Conservation (phyloP, 2,329 filamentous ascomycete genomes). For the Amphichorda felina region DNA sequence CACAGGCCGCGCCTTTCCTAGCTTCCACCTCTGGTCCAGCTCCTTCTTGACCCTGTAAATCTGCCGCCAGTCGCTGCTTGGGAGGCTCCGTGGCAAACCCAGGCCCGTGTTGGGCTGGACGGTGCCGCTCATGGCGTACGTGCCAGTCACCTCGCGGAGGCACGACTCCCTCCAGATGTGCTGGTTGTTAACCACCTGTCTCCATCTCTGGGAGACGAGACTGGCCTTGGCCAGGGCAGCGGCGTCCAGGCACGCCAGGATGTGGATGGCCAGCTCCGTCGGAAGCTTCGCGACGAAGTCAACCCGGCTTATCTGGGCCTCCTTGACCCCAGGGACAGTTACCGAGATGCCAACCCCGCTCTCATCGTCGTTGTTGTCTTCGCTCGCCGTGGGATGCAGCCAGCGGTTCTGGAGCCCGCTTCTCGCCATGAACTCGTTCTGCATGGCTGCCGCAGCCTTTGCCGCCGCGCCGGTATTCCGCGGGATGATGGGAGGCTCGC, state of each 20-base stretch:
- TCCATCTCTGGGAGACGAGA: conserved; percentile 40
- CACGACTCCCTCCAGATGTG: conserved; percentile 56
- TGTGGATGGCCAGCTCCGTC: conserved; percentile 44
- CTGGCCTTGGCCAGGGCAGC: conserved; percentile 34
- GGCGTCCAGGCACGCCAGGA: conserved; percentile 45
- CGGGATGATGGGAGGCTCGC: conserved; percentile 49
- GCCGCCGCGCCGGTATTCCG: conserved; percentile 47
- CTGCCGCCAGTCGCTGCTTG: conserved; percentile 70
- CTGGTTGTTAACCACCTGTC: conserved; percentile 32
- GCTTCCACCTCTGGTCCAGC: conserved; percentile 69
- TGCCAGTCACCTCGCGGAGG: conserved; percentile 45
- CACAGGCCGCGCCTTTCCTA: conserved; percentile 65
- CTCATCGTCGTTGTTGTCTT: conserved; percentile 45
- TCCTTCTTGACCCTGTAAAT: conserved; percentile 70
- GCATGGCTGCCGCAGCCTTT: conserved; percentile 46
- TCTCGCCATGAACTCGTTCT: conserved; percentile 36
- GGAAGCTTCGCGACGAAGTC: conserved; percentile 48
- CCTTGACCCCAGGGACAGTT: conserved; percentile 26
- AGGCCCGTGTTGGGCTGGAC: conserved; percentile 41
- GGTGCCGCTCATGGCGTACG: conserved; percentile 44
- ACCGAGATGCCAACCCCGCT: conserved; percentile 53
- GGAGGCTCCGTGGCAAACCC: conserved; percentile 42
- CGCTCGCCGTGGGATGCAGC: conserved; percentile 24
- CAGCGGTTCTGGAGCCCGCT: conserved; percentile 23
- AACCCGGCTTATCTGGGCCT: conserved; percentile 35